These are phyloP conservation scores for Phytophthora constricta DNA, from an alignment of 352 stramenopile species.

Conservation along the genomic window DNA sequence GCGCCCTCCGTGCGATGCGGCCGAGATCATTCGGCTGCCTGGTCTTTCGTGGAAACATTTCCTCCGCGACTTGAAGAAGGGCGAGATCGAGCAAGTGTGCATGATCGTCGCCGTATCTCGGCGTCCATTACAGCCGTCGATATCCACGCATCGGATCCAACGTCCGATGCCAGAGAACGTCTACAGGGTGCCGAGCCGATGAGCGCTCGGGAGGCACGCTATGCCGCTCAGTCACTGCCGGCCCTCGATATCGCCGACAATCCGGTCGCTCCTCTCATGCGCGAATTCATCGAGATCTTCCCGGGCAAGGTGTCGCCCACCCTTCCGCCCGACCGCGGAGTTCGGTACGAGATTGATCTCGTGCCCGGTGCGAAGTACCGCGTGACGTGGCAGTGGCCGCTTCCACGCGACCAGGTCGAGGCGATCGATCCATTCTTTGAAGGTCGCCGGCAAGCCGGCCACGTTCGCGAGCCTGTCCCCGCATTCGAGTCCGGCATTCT, in stretches of 20 bases:
- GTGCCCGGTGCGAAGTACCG: conserved; percentile 4
- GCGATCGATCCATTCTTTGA: conserved; percentile 29
- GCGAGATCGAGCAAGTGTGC: neutral
- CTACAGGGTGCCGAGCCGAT: neutral
- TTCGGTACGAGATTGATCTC: conserved; percentile 22
- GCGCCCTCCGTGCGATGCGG: neutral
- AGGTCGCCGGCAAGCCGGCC: too few species aligned
- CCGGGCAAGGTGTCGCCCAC: conserved; percentile 19
- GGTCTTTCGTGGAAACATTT: conserved; percentile 20
- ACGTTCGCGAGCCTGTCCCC: conserved; percentile 3
- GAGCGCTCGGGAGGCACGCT: too few species aligned
- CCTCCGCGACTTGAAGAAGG: conserved; percentile 14
- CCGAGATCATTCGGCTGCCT: neutral
- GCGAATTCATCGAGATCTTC: too few species aligned
- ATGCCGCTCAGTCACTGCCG: conserved; percentile 10
- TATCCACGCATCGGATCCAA: neutral
- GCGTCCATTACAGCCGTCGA: neutral
- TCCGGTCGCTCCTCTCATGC: conserved; percentile 9
- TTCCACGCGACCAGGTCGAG: conserved; percentile 23
- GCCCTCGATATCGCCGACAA: neutral
- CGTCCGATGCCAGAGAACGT: neutral
- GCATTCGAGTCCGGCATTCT: neutral
- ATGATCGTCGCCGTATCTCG: neutral
- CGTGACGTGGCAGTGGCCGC: conserved; percentile 26
- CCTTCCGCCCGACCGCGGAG: conserved; percentile 16